Conservation (phyloP, 2,329 filamentous ascomycete species). For the Cryphonectria parasitica region DNA sequence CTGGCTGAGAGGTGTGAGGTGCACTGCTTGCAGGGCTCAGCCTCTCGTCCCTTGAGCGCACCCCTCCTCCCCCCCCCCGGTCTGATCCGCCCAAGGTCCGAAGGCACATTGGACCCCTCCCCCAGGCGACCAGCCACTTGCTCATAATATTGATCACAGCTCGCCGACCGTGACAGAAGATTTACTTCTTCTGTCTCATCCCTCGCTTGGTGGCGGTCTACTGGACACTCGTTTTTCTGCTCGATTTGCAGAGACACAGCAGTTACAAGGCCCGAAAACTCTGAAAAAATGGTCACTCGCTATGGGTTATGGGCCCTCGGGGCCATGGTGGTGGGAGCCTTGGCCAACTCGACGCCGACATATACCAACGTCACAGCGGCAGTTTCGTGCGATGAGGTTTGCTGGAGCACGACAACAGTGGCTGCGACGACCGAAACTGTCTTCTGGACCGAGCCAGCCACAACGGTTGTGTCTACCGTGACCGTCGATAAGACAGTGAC, state of each 20-base stretch:
- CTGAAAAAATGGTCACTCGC: constrained; percentile 26
- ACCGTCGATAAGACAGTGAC: not conserved
- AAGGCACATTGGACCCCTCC: constrained; percentile 16
- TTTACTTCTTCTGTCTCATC: constrained; percentile 21
- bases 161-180: constrained; percentile 22
- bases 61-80: constrained; percentile 7
- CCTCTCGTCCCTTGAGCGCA: constrained; percentile 11
- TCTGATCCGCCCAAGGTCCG: constrained; percentile 23
- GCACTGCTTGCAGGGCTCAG: constrained; percentile 13
- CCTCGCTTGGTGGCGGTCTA: constrained; percentile 20
- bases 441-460: constrained; percentile 2
- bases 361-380: constrained; percentile 23
- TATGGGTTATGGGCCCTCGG: constrained; percentile 21
- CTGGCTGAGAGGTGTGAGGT: constrained; percentile 17
- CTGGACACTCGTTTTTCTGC: constrained; percentile 24
- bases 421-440: not conserved
- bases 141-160: constrained; percentile 20
- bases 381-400: constrained; percentile 19
- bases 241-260: constrained; percentile 12
- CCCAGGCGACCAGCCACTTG: not conserved
- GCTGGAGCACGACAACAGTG: constrained; percentile 25
- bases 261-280: constrained; percentile 10
- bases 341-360: constrained; percentile 11
- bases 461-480: not conserved
- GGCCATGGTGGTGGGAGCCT: constrained; percentile 19